Base-by-base conservation (phyloP, 441 rosid genomes). In the Gossypium trilobum region DNA sequence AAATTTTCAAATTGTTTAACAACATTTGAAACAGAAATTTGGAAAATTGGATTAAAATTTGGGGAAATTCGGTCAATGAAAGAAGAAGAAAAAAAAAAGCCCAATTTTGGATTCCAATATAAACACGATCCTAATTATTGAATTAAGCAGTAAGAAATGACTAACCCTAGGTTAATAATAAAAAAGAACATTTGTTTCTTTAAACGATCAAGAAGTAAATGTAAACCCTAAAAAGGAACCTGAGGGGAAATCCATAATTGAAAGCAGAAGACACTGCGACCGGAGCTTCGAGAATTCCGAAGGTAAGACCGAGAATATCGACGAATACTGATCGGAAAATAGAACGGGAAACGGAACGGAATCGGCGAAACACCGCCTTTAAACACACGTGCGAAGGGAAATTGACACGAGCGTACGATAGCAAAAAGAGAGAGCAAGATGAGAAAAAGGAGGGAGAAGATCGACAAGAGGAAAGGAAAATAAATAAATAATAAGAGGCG, bases 151-250 rank as follows among this genome's bases (percentile, higher is more conserved):
- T 31, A 31, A 19, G n/a, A 16, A 33, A 63, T 22, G 16, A 64
- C 16, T 16, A 65, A 55, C 23, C 64, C 64, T 36, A 73, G 16
- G 25, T n/a, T 31, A 73, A 52, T 36, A 8, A 36, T 0, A 14
- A 14, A 51, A 55, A 64, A 7, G 4, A 36, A 36, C 16, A 36
- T 14, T 11, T 46, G 46, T 58, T 71, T 25, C 25, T 19, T n/a
- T 1, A 68, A 27, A 25, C 8, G 20, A 68, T 27, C 2, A 27
- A 50, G 8, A 13, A 27, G 22, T 22, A 23, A 44, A 42, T 14
- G 17, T 23, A 57, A 71, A 58, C 65, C 65, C 56, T 42, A 57
- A 44, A 70, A 71, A 60, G 31, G 44, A 73, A 73, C 76, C 71
- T 73, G 64, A 6, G 23, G 31, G 1, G 29, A 42, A 52, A 27